These are phyloP conservation scores for Cenchrus purpureus DNA, from an alignment of 176 grass and related monocot genomes.

Conservation along the genomic window DNA sequence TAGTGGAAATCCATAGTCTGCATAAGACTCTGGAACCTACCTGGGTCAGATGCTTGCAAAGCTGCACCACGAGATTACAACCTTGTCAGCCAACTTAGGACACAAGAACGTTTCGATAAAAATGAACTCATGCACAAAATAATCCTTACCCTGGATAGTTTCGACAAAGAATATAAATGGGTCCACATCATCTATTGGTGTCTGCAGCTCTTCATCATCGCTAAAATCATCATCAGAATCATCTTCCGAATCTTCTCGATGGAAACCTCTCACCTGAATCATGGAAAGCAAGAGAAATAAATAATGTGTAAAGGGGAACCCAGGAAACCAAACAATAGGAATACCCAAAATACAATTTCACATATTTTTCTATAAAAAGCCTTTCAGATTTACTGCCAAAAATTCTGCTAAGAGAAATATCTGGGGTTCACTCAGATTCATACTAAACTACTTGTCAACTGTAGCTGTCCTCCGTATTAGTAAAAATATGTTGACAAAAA, in stretches of 20 bases:
- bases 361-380: neutral
- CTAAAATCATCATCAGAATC: slow-evolving; percentile 88
- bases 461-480: neutral
- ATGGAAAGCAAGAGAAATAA: neutral
- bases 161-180: slow-evolving; percentile 97
- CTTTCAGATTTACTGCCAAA: slow-evolving; percentile 5
- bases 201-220: slow-evolving; percentile 74
- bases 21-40: slow-evolving; percentile 80
- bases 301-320: neutral
- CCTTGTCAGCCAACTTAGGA: slow-evolving; percentile 4
- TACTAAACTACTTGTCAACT: neutral
- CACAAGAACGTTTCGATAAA: neutral
- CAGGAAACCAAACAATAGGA: neutral
- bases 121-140: neutral
- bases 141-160: slow-evolving; percentile 70
- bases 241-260: slow-evolving; percentile 74
- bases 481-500: neutral
- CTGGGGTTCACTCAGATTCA: neutral
- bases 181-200: slow-evolving; percentile 93
- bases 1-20: slow-evolving; percentile 79
- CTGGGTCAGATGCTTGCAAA: slow-evolving; percentile 69
- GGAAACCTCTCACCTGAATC: slow-evolving; percentile 85
- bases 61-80: slow-evolving; percentile 39
- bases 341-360: neutral
- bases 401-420: neutral